Conservation (phyloP, 768 basidiomycete species). For the Termitomyces sp. region DNA sequence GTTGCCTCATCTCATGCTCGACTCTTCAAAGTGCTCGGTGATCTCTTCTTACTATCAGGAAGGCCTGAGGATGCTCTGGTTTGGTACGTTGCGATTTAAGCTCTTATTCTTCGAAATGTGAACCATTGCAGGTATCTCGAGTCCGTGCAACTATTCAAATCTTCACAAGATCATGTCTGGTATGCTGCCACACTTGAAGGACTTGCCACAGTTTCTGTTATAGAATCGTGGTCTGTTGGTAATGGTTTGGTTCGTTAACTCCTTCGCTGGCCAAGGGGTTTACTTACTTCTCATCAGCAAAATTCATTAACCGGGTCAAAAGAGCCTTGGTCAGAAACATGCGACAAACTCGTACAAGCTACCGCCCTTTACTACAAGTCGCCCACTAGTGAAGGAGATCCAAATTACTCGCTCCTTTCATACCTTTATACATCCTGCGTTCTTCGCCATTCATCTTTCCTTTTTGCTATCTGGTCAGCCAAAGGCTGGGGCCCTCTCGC, state of each 20-base stretch:
- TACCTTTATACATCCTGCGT: conserved; percentile 68
- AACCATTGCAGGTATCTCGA: conserved; percentile 71
- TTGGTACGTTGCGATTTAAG: conserved; percentile 48
- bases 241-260: conserved; percentile 60
- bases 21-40: conserved; percentile 83
- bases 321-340: conserved; percentile 75
- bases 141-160: conserved; percentile 73
- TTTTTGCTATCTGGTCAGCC: conserved; percentile 81
- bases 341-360: conserved; percentile 72
- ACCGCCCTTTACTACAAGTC: conserved; percentile 59
- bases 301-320: conserved; percentile 46
- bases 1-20: conserved; percentile 80
- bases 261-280: conserved; percentile 12
- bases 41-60: conserved; percentile 88
- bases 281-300: conserved; percentile 39
- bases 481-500: conserved; percentile 85
- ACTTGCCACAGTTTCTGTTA: conserved; percentile 68
- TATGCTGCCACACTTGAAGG: conserved; percentile 88
- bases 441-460: conserved; percentile 68
- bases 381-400: conserved; percentile 51
- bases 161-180: conserved; percentile 79
- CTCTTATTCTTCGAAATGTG: neutral
- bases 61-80: conserved; percentile 75
- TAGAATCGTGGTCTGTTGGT: conserved; percentile 83
- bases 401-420: conserved; percentile 59